phyloP scores from a whole-genome alignment of 306 rosid genomes.

The Ormosia semicastrata region DNA sequence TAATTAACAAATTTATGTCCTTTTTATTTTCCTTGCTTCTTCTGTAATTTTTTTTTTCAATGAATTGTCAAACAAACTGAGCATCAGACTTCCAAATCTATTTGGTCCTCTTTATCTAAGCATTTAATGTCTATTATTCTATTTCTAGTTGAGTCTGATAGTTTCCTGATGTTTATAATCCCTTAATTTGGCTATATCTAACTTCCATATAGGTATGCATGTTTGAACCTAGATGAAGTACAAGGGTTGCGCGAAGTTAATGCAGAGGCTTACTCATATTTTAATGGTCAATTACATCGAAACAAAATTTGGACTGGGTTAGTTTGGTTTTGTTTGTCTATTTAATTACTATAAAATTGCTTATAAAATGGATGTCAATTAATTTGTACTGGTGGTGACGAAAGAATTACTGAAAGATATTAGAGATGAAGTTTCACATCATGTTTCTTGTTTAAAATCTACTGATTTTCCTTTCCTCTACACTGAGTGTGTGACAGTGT shows the following conservation, averaged over 20 bases:
- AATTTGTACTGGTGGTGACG: neutral
- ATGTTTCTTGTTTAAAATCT: slow-evolving; percentile 18
- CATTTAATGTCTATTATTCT: neutral
- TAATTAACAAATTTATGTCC: slow-evolving; percentile 36
- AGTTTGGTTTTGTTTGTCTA: slow-evolving; percentile 31
- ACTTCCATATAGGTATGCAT: slow-evolving; percentile 51
- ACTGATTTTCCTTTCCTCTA: slow-evolving; percentile 34
- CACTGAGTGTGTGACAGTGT: slow-evolving; percentile 54
- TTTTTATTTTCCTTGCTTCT: slow-evolving; percentile 20
- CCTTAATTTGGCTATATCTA: slow-evolving; percentile 28
- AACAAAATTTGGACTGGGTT: slow-evolving; percentile 90
- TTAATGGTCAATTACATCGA: slow-evolving; percentile 76
- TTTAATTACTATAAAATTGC: neutral
- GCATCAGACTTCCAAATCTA: slow-evolving; percentile 13
- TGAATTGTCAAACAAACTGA: neutral
- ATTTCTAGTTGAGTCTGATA: neutral
- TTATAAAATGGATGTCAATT: slow-evolving; percentile 5
- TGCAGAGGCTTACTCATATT: slow-evolving; percentile 67
- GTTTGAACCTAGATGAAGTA: slow-evolving; percentile 65
- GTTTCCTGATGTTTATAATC: slow-evolving; percentile 16
- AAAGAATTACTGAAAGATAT: neutral
- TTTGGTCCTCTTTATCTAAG: neutral
- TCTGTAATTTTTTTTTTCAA: neutral
- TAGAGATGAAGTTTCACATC: slow-evolving; percentile 17
- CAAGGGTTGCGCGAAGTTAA: slow-evolving; percentile 67